phyloP scores from a whole-genome alignment of 257 asterid genomes.

The Primulina eburnea region DNA sequence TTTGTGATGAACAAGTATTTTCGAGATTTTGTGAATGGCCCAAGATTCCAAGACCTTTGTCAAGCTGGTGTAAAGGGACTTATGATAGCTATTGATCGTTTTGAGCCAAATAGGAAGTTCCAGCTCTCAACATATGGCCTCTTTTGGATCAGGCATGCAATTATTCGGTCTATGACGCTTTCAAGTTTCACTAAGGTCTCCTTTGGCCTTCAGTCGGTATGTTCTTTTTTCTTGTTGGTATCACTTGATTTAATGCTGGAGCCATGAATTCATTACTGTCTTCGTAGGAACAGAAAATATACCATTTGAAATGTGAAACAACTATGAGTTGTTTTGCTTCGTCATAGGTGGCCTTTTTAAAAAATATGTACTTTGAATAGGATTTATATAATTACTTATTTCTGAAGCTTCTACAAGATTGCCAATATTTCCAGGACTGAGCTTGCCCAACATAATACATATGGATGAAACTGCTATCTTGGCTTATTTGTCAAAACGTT shows the following conservation, averaged over 20 bases:
- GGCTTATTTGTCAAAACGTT: neutral
- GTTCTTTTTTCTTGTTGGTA: conserved; percentile 13
- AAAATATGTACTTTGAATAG: neutral
- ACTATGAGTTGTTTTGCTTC: neutral
- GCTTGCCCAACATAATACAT: conserved; percentile 5
- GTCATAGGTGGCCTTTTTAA: neutral
- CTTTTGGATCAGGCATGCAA: conserved; percentile 92
- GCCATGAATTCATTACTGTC: neutral
- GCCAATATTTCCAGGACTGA: neutral
- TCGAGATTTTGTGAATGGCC: conserved; percentile 70
- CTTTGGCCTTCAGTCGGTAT: conserved; percentile 89
- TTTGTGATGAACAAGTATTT: conserved; percentile 90
- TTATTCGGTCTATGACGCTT: conserved; percentile 80
- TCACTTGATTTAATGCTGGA: neutral
- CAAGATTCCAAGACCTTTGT: conserved; percentile 86
- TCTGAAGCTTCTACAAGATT: neutral
- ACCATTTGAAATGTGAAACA: neutral
- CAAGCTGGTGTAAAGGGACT: conserved; percentile 98
- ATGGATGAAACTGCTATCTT: neutral
- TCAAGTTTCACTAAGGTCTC: conserved; percentile 94
- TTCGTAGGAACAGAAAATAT: neutral
- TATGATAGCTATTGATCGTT: conserved; percentile 82
- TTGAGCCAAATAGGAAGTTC: conserved; percentile 74
- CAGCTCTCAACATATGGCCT: conserved; percentile 81
- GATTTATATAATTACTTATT: no score